Percentiles rank a stretch among this genome's conserved stretches.
Evolutionary conservation across 2,329 filamentous ascomycete species (phyloP).

Genomic region (Orbilia brochopaga): DNA sequence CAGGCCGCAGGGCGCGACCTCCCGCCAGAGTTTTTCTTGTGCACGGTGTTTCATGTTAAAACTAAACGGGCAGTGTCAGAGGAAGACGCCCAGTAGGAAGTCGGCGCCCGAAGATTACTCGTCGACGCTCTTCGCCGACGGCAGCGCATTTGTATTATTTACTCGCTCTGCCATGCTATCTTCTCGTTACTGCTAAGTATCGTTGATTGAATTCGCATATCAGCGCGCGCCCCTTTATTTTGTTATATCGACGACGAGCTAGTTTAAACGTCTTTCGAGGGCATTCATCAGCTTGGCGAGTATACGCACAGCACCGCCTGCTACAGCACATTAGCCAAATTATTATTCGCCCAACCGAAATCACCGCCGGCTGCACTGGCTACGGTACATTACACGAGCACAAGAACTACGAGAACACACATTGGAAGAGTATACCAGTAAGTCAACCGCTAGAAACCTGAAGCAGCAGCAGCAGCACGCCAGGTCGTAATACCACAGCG

Average conservation of each 20-base stretch:
- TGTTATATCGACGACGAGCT: background rate
- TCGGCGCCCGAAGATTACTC: background rate
- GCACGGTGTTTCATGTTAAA: conserved; percentile 47
- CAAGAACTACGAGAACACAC: background rate
- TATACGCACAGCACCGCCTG: conserved; percentile 25
- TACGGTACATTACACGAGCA: background rate
- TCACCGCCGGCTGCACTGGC: too few relatives aligned
- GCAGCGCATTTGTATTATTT: too few relatives aligned
- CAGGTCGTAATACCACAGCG: conserved; percentile 1
- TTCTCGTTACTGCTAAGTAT: too few relatives aligned
- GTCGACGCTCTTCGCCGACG: too few relatives aligned
- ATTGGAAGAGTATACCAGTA: background rate
- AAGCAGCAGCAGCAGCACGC: conserved; percentile 1
- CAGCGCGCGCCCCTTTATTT: background rate
- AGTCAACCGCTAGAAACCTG: background rate
- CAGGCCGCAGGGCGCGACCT: conserved; percentile 3
- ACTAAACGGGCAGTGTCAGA: conserved; percentile 22
- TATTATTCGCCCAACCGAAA: too few relatives aligned
- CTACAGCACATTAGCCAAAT: too few relatives aligned
- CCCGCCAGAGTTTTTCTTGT: background rate
- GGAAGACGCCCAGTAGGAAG: conserved; percentile 1
- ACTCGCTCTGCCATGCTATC: too few relatives aligned
- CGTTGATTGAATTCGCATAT: too few relatives aligned
- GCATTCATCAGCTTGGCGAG: too few relatives aligned
- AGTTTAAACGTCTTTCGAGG: too few relatives aligned